These are phyloP conservation scores for Phytophthora nicotianae DNA, from an alignment of 352 stramenopile species.

Conservation along the genomic window DNA sequence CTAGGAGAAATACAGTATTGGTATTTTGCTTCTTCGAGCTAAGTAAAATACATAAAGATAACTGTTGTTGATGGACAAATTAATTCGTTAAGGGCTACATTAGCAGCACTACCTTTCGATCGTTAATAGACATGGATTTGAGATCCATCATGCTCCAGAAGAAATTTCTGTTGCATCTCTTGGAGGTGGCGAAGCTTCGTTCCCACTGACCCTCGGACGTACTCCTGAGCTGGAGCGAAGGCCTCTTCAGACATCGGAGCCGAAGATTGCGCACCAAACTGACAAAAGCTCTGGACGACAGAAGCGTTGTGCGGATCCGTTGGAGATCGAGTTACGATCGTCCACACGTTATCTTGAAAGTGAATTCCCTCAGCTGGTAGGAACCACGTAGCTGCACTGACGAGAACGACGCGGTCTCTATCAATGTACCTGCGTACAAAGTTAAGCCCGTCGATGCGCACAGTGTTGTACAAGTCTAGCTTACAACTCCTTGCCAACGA, in stretches of 20 bases:
- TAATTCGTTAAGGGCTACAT: no score
- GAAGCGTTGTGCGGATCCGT: conserved; percentile 18
- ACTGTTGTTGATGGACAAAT: no score
- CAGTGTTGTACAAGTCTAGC: conserved; percentile 16
- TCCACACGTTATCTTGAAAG: conserved; percentile 35
- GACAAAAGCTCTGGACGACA: conserved; percentile 25
- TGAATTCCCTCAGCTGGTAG: conserved; percentile 21
- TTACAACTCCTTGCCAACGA: conserved; percentile 27
- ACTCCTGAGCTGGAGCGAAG: conserved; percentile 11
- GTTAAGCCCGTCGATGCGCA: conserved; percentile 24
- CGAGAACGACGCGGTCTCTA: conserved; percentile 22
- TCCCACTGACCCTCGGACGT: conserved; percentile 8
- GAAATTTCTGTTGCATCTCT: conserved; percentile 19
- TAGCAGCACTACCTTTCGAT: no score
- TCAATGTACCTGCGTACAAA: conserved; percentile 25
- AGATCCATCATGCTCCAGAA: conserved; percentile 6
- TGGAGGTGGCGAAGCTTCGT: conserved; percentile 22
- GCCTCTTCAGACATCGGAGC: conserved; percentile 1
- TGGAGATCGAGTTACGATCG: conserved; percentile 17
- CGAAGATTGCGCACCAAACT: conserved; percentile 15
- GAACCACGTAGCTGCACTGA: conserved; percentile 18
- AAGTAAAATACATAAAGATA: no score
- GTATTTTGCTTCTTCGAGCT: no score
- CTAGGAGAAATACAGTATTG: no score
- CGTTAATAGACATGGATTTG: not conserved